Conservation (phyloP, 495 filamentous ascomycete species). For the Collariella sp. region DNA sequence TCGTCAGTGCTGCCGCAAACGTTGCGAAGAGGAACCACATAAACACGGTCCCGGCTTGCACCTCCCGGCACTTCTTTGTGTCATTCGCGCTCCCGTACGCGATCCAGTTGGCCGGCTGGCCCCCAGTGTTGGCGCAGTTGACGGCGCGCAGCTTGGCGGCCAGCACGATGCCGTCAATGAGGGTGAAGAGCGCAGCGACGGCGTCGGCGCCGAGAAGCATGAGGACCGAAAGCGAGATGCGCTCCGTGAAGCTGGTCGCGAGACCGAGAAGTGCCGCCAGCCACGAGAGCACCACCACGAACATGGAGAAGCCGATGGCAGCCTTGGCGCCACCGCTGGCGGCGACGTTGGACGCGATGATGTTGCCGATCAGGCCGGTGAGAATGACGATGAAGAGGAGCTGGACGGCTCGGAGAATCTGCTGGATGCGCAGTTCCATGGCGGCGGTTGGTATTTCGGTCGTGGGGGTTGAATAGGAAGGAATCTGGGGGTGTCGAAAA, state of each 20-base stretch:
- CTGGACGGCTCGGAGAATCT: constrained; percentile 33
- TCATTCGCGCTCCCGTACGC: constrained; percentile 37
- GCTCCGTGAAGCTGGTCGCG: constrained; percentile 24
- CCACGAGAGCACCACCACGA: constrained; percentile 40
- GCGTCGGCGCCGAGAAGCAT: constrained; percentile 33
- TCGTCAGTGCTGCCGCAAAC: constrained; percentile 27
- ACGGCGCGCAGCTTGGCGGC: constrained; percentile 37
- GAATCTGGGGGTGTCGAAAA: too few species aligned
- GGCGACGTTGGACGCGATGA: constrained; percentile 36
- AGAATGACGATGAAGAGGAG: constrained; percentile 37
- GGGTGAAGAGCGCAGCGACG: constrained; percentile 35
- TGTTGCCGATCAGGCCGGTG: constrained; percentile 43
- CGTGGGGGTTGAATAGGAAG: neutral
- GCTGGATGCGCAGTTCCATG: constrained; percentile 34
- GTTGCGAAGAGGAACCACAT: constrained; percentile 42
- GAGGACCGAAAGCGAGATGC: constrained; percentile 27
- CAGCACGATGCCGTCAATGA: constrained; percentile 39
- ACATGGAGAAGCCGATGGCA: constrained; percentile 45
- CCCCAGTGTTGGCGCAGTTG: constrained; percentile 31
- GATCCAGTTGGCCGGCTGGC: constrained; percentile 31
- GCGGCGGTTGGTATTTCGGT: constrained; percentile 4
- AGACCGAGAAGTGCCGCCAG: constrained; percentile 33
- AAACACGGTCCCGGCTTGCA: constrained; percentile 42
- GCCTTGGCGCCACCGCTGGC: constrained; percentile 29
- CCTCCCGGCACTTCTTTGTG: constrained; percentile 41